Evolutionary conservation across 176 grass and related monocot species (phyloP).

Genomic region (Hsuehochloa calcarea): DNA sequence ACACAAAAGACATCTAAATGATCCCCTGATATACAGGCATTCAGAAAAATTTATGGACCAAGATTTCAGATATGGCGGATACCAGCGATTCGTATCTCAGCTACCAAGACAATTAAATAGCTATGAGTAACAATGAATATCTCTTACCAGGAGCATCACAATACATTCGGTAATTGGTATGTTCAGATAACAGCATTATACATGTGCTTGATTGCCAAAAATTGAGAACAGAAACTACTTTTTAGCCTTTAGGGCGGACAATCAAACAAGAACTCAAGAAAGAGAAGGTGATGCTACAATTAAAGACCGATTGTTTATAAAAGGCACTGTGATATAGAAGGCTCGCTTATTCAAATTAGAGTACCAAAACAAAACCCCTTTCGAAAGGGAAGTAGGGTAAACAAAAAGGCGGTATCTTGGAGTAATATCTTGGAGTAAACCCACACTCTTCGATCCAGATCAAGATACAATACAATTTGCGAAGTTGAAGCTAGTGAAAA

Average conservation of each 20-base stretch:
- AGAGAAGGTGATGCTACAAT: constrained; percentile 19
- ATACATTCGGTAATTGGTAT: not conserved
- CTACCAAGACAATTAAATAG: not conserved
- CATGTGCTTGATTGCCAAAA: not conserved
- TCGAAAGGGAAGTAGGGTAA: constrained; percentile 17
- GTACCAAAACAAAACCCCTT: constrained; percentile 40
- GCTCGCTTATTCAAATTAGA: constrained; percentile 47
- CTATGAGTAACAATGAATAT: not conserved
- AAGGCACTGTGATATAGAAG: constrained; percentile 2
- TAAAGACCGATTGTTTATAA: constrained; percentile 28
- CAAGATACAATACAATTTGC: constrained; percentile 46
- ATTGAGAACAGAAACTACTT: not conserved
- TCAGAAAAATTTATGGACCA: not conserved
- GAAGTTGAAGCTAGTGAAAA: constrained; percentile 33
- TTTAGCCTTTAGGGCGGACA: not conserved
- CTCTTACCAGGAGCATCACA: not conserved
- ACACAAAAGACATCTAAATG: too few relatives aligned
- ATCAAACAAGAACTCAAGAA: not conserved
- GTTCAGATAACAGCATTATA: not conserved
- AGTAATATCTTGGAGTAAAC: too few relatives aligned
- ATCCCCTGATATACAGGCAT: not conserved
- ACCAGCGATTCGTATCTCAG: not conserved
- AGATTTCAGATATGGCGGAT: not conserved
- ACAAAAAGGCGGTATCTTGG: constrained; percentile 34
- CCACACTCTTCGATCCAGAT: constrained; percentile 39